phyloP scores from a whole-genome alignment of 306 rosid genomes.

The Nissolia schottii region DNA sequence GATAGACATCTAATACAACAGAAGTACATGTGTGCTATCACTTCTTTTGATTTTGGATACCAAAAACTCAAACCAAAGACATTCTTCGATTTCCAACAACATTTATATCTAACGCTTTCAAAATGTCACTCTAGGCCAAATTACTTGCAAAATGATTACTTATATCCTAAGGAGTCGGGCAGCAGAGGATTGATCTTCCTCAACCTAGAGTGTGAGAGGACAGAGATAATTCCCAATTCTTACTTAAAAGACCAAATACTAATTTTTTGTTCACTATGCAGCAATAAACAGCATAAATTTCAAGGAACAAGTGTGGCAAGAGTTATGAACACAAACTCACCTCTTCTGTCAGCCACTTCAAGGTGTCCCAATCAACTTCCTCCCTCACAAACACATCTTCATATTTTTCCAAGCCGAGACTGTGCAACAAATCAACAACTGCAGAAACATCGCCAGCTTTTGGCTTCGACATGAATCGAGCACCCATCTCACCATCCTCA shows the following conservation, averaged over 20 bases:
- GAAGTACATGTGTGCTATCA: neutral
- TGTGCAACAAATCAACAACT: conserved; percentile 62
- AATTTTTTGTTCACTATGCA: neutral
- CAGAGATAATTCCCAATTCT: neutral
- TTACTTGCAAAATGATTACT: neutral
- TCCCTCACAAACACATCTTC: conserved; percentile 63
- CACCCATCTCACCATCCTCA: conserved; percentile 15
- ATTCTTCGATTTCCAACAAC: conserved; percentile 6
- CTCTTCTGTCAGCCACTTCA: conserved; percentile 84
- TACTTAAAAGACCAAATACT: neutral
- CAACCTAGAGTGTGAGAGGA: neutral
- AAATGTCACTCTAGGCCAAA: conserved; percentile 14
- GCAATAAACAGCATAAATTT: neutral
- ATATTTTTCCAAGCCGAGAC: conserved; percentile 63
- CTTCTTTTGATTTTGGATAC: neutral
- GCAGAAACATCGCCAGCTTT: conserved; percentile 30
- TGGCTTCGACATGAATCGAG: conserved; percentile 24
- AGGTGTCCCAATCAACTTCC: conserved; percentile 80
- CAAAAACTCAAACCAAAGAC: neutral
- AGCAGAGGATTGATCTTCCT: neutral
- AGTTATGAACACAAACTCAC: conserved; percentile 35
- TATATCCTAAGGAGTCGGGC: neutral
- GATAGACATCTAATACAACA: neutral
- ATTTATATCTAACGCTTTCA: neutral
- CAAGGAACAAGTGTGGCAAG: neutral